Evolutionary conservation across 352 stramenopile genomes (phyloP).

Genomic region (Globisporangium solare): DNA sequence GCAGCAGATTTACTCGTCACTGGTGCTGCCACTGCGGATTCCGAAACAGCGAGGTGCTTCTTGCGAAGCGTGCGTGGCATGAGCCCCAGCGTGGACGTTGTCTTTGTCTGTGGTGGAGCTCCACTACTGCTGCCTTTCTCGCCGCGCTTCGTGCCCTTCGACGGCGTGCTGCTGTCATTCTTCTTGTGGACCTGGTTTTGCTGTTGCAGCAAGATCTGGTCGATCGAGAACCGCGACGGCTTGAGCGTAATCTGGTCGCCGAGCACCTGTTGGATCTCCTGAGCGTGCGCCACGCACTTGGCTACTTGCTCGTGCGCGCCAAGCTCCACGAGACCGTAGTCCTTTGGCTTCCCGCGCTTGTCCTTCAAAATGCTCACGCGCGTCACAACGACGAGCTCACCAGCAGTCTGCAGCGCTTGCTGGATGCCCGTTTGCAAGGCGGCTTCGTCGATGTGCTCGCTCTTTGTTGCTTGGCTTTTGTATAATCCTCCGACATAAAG

Average conservation of each 20-base stretch:
- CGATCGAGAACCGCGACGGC: conserved; percentile 56
- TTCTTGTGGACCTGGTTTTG: conserved; percentile 13
- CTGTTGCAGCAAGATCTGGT: conserved; percentile 54
- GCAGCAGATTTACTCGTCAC: neutral
- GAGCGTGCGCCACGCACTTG: conserved; percentile 24
- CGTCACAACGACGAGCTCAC: conserved; percentile 30
- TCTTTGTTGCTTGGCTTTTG: neutral
- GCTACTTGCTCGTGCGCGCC: conserved; percentile 23
- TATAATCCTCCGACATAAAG: conserved; percentile 53
- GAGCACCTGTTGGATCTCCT: conserved; percentile 29
- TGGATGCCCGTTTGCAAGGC: conserved; percentile 31
- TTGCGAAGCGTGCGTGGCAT: conserved; percentile 52
- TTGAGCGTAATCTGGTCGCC: conserved; percentile 52
- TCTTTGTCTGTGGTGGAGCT: conserved; percentile 4
- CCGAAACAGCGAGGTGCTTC: conserved; percentile 13
- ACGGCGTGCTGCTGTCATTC: conserved; percentile 5
- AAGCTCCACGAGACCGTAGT: conserved; percentile 62
- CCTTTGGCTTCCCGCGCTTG: conserved; percentile 53
- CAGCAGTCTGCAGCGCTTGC: conserved; percentile 27
- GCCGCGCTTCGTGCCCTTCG: too few species aligned
- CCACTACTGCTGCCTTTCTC: neutral
- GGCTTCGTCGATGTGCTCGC: conserved; percentile 31
- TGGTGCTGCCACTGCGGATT: neutral
- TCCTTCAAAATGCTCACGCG: conserved; percentile 53
- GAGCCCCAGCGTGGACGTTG: conserved; percentile 27